phyloP scores from a whole-genome alignment of 148 eudicot species.

The Vaccinium vitisidaea region DNA sequence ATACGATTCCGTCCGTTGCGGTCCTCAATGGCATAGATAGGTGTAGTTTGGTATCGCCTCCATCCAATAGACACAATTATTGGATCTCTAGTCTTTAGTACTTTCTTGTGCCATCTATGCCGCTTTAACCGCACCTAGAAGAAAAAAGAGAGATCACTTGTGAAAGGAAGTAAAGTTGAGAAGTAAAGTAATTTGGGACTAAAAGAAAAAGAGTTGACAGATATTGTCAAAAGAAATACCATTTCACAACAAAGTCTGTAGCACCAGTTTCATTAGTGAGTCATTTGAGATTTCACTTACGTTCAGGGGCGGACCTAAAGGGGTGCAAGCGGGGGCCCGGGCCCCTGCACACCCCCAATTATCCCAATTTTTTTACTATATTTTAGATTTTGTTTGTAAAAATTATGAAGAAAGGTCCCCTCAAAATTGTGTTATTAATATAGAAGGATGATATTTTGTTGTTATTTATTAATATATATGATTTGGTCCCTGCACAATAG shows the following conservation, averaged over 20 bases:
- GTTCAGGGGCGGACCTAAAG: not conserved
- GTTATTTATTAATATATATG: no score
- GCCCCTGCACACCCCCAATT: no score
- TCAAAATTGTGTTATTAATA: no score
- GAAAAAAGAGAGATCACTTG: not conserved
- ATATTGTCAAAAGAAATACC: not conserved
- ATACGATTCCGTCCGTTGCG: conserved; percentile 75
- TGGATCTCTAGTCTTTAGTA: conserved; percentile 88
- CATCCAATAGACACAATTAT: conserved; percentile 88
- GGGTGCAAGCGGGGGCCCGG: no score
- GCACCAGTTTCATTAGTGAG: not conserved
- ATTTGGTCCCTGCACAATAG: no score
- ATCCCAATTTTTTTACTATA: no score
- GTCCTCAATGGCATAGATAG: conserved; percentile 91
- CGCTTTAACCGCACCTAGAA: conserved; percentile 76
- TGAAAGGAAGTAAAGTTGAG: not conserved
- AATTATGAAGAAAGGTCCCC: no score
- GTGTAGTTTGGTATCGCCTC: conserved; percentile 92
- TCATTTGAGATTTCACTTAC: not conserved
- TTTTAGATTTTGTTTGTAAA: no score
- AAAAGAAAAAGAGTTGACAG: not conserved
- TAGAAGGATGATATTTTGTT: no score
- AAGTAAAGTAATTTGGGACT: not conserved
- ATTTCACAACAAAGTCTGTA: not conserved
- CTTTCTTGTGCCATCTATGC: conserved; percentile 97